Evolutionary conservation across 2,329 filamentous ascomycete species (phyloP).

Genomic region (Botryotinia calthae): DNA sequence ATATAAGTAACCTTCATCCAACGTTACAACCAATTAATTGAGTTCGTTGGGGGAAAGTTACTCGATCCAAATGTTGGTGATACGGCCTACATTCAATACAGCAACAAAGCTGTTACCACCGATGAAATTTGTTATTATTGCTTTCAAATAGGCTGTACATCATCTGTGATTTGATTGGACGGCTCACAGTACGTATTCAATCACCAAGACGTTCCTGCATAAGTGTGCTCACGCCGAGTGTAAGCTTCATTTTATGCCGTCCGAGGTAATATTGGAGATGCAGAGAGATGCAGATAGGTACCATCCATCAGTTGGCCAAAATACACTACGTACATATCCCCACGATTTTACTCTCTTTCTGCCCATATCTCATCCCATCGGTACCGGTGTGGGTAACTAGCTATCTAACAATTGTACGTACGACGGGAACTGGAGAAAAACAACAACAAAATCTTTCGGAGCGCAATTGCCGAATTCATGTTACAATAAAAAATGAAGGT

Average conservation of each 20-base stretch:
- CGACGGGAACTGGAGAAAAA: neutral
- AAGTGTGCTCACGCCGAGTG: neutral
- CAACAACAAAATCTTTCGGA: neutral
- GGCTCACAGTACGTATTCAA: neutral
- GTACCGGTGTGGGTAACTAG: neutral
- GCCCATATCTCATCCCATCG: neutral
- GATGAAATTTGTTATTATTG: neutral
- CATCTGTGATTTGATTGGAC: neutral
- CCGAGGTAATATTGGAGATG: neutral
- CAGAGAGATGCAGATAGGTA: neutral
- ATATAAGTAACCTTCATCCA: neutral
- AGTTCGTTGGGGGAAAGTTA: neutral
- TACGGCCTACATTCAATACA: neutral
- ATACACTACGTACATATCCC: neutral
- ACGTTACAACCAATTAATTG: neutral
- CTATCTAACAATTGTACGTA: neutral
- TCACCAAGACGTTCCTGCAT: constrained; percentile 9
- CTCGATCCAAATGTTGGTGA: constrained; percentile 8
- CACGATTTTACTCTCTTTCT: neutral
- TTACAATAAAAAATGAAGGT: neutral
- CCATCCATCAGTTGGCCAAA: neutral
- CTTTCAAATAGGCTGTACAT: neutral
- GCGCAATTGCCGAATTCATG: constrained; percentile 1
- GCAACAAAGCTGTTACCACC: neutral
- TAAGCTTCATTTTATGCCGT: neutral